Conservation (phyloP, 1,284 basidiomycete genomes). For the Trametes hirsuta region DNA sequence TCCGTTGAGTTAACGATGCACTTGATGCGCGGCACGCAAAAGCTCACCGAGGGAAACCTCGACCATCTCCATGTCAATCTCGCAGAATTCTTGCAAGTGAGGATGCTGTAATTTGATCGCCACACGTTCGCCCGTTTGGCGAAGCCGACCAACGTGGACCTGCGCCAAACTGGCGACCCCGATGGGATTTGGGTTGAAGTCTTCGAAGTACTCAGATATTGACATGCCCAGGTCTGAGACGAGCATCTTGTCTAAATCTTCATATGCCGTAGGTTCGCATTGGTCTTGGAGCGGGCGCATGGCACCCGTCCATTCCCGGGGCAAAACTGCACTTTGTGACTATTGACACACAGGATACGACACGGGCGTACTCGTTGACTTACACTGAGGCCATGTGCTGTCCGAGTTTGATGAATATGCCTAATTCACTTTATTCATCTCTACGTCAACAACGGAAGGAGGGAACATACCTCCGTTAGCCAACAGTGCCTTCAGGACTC, state of each 20-base stretch:
- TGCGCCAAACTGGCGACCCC: constrained; percentile 96
- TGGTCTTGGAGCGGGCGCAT: constrained; percentile 84
- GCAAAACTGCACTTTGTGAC: constrained; percentile 60
- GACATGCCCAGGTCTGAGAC: constrained; percentile 70
- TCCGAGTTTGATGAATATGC: constrained; percentile 92
- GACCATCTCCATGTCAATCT: constrained; percentile 84
- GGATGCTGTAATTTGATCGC: constrained; percentile 99
- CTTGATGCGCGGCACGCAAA: neutral
- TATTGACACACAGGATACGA: constrained; percentile 7
- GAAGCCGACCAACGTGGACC: constrained; percentile 86
- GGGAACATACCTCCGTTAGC: constrained; percentile 77
- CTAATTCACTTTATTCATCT: constrained; percentile 34
- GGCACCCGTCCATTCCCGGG: constrained; percentile 75
- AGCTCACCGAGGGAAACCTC: constrained; percentile 73
- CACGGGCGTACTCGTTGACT: constrained; percentile 26
- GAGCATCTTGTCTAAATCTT: constrained; percentile 72
- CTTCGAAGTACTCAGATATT: constrained; percentile 71
- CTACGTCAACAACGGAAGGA: neutral
- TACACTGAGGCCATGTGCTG: constrained; percentile 84
- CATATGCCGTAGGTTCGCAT: constrained; percentile 79
- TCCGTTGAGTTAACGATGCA: neutral
- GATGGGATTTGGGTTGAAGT: constrained; percentile 90
- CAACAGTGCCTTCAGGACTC: constrained; percentile 79
- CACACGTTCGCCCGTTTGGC: constrained; percentile 73
- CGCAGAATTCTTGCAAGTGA: constrained; percentile 89